Evolutionary conservation across 2,329 filamentous ascomycete genomes (phyloP), one percentile per base, ranked within the genome.

Genomic region (Thermoascus crustaceus): DNA sequence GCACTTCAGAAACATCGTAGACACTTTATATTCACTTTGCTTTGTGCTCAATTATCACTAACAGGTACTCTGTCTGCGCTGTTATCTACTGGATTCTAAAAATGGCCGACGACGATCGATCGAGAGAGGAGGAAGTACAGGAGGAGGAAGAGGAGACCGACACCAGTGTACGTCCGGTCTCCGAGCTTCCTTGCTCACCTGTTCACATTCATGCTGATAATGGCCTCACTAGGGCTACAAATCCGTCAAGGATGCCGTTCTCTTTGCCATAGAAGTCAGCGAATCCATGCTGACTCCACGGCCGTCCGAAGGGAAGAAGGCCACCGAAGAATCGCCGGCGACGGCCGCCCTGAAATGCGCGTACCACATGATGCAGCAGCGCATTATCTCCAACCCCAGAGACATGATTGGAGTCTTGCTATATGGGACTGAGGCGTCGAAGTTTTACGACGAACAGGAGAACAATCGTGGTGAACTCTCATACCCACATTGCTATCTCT

Each of bases 331-430:
- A 51, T 88, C 83, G 29, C 79, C 89, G 3, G 72, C 86, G 1
- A 73, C 81, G 34, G 88, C 89, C 10, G 88, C 91, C 3, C 65
- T 98, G 32, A 94, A 94, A 70, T 95, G 86, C 51, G 91, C 89
- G 39, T 94, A 94, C 53, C 78, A 86, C 53, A 71, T 98, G 35
- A 95, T 98, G 85, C 86, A 96, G 64, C 89, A 96, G 65, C 85
- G 91, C 49, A 96, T 98, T 60, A 96, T 98, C 50, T 89, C 89
- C 3, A 89, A 88, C 42, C 91, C 91, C 1, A 88, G 82, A 53
- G 91, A 98, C 43, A 93, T 95, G 85, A 95, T 98, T 75, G 88
- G 89, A 2, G 82, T 98, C 17, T 60, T 98, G 23, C 70, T 98
- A 0, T 98, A 93, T 55, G 88, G 88, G 6, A 98, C 91, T 0